Evolutionary conservation across 179 eudicot genomes (phyloP).

Genomic region (Amaranthus tricolor): DNA sequence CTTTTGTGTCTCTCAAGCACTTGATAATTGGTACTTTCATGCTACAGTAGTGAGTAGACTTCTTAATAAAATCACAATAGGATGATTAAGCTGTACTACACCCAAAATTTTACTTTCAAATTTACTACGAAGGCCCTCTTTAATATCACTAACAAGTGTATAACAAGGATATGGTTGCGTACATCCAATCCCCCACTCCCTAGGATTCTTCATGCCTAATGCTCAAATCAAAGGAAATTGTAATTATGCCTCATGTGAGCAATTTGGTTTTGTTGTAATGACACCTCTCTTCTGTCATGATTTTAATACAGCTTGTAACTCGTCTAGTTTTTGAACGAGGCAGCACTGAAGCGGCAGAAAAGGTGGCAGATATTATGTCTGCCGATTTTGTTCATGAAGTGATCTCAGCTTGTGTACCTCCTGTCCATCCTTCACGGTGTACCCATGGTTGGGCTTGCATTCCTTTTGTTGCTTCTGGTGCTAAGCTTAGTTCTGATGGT

Average conservation of each 20-base stretch:
- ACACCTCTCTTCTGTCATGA: conserved; percentile 11
- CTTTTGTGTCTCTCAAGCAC: neutral
- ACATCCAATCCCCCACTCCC: neutral
- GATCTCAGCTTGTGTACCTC: conserved; percentile 97
- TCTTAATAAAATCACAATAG: neutral
- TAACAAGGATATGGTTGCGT: too few relatives aligned
- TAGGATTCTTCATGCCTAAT: neutral
- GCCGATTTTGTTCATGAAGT: conserved; percentile 99
- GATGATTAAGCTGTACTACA: neutral
- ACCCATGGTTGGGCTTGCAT: conserved; percentile 99
- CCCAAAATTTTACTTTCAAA: neutral
- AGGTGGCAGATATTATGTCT: conserved; percentile 93
- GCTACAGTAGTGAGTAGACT: neutral
- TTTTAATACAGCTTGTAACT: conserved; percentile 78
- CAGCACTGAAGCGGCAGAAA: conserved; percentile 98
- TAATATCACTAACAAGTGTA: too few relatives aligned
- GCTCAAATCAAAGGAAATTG: neutral
- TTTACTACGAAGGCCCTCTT: too few relatives aligned
- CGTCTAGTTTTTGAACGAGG: conserved; percentile 92
- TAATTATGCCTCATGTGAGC: neutral
- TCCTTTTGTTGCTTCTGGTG: conserved; percentile 63
- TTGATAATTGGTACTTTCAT: neutral
- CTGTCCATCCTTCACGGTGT: conserved; percentile 90
- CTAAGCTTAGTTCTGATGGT: conserved; percentile 46
- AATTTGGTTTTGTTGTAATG: neutral